These are phyloP conservation scores for Aechmea fasciata DNA, from an alignment of 176 grass and related monocot genomes.

Conservation along the genomic window DNA sequence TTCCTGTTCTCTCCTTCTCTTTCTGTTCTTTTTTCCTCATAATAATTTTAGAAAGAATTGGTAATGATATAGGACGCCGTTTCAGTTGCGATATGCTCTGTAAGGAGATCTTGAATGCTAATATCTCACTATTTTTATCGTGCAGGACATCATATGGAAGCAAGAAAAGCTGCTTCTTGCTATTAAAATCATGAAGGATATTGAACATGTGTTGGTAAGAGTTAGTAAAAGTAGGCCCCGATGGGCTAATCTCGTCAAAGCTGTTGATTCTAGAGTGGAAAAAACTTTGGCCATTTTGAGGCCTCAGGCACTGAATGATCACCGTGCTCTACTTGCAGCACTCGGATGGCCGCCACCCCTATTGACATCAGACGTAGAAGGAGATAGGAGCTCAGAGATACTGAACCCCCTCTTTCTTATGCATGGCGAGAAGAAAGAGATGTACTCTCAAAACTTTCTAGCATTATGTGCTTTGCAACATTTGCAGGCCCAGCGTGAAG, in stretches of 20 bases:
- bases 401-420: slow-evolving; percentile 75
- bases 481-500: slow-evolving; percentile 49
- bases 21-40: slow-evolving; percentile 9
- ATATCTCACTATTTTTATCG: slow-evolving; percentile 12
- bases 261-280: slow-evolving; percentile 91
- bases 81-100: neutral
- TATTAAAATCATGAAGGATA: slow-evolving; percentile 56
- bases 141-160: slow-evolving; percentile 47
- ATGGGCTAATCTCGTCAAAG: slow-evolving; percentile 65
- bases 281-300: slow-evolving; percentile 66
- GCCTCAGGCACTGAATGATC: slow-evolving; percentile 67
- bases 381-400: slow-evolving; percentile 41
- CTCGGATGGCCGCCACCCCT: slow-evolving; percentile 81
- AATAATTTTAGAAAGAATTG: neutral
- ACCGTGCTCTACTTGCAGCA: slow-evolving; percentile 69
- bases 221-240: slow-evolving; percentile 40
- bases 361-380: slow-evolving; percentile 38
- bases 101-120: neutral
- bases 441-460: slow-evolving; percentile 73
- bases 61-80: slow-evolving; percentile 2
- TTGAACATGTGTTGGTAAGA: slow-evolving; percentile 48
- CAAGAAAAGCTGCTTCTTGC: slow-evolving; percentile 54
- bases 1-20: slow-evolving; percentile 6
- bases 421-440: slow-evolving; percentile 56
- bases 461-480: slow-evolving; percentile 74